phyloP scores from a whole-genome alignment of 345 rosid genomes.

The Rhizophora apiculata region DNA sequence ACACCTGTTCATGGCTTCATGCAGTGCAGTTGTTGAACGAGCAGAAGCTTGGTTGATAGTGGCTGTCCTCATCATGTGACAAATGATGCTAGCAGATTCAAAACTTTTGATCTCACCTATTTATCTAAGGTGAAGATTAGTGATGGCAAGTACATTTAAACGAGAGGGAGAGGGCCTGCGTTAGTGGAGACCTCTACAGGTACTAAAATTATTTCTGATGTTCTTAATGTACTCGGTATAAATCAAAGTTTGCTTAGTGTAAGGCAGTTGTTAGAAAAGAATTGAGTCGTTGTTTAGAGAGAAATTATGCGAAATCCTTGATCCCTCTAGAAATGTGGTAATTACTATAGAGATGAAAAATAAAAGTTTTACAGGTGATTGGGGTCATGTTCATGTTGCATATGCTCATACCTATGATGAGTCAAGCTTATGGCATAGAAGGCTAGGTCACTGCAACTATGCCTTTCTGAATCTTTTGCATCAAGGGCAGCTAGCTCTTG shows the following conservation, averaged over 20 bases:
- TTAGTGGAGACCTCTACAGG: background rate
- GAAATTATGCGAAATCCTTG: background rate
- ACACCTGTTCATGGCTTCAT: constrained; percentile 3
- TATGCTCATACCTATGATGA: background rate
- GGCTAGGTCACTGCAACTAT: background rate
- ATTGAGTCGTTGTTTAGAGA: background rate
- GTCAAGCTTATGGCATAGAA: background rate
- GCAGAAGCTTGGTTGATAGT: background rate
- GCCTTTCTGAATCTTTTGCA: background rate
- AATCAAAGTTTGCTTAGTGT: background rate
- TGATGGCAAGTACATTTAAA: background rate
- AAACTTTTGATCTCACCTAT: background rate
- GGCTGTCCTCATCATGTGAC: background rate
- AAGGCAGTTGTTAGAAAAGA: background rate
- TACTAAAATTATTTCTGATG: background rate
- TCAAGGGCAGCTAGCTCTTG: background rate
- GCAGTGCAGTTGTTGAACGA: background rate
- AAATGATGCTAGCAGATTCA: background rate
- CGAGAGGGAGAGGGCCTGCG: background rate
- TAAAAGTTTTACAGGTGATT: background rate
- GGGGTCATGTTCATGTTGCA: background rate
- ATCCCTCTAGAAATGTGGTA: background rate
- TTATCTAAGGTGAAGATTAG: background rate
- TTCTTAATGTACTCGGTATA: background rate
- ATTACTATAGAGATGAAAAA: background rate